phyloP scores from a whole-genome alignment of 2,329 filamentous ascomycete species.

The Leptodontidium sp. region DNA sequence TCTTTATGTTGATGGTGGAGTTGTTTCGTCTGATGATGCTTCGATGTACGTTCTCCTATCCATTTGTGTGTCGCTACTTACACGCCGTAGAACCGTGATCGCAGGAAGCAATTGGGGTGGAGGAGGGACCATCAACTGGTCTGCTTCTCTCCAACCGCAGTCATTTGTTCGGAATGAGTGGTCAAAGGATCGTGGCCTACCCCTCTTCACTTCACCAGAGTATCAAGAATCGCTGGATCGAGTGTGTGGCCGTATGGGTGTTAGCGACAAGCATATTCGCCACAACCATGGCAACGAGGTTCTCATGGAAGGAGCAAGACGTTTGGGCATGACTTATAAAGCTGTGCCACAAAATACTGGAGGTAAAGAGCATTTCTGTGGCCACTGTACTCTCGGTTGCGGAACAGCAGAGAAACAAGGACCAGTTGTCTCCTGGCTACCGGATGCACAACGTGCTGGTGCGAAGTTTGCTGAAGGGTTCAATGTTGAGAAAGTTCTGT shows the following conservation, averaged over 20 bases:
- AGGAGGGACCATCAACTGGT: slow-evolving; percentile 91
- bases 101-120: slow-evolving; percentile 83
- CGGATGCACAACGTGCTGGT: slow-evolving; percentile 77
- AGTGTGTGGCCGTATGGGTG: slow-evolving; percentile 80
- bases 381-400: slow-evolving; percentile 66
- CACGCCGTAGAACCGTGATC: slow-evolving; percentile 53
- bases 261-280: slow-evolving; percentile 66
- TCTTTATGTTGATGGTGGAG: slow-evolving; percentile 75
- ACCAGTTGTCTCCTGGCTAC: slow-evolving; percentile 76
- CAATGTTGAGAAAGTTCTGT: slow-evolving; percentile 73
- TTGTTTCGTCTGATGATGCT: slow-evolving; percentile 62
- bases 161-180: slow-evolving; percentile 30
- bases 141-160: slow-evolving; percentile 70
- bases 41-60: slow-evolving; percentile 52
- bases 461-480: slow-evolving; percentile 85
- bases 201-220: slow-evolving; percentile 73
- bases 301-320: slow-evolving; percentile 74
- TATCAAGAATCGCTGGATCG: slow-evolving; percentile 80
- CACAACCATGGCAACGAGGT: slow-evolving; percentile 76
- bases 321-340: slow-evolving; percentile 73
- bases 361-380: slow-evolving; percentile 75
- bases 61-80: neutral
- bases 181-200: slow-evolving; percentile 58
- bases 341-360: slow-evolving; percentile 81
- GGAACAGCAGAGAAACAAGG: slow-evolving; percentile 78